Conservation (phyloP, 768 basidiomycete species). For the Cyclocybe aegerita region DNA sequence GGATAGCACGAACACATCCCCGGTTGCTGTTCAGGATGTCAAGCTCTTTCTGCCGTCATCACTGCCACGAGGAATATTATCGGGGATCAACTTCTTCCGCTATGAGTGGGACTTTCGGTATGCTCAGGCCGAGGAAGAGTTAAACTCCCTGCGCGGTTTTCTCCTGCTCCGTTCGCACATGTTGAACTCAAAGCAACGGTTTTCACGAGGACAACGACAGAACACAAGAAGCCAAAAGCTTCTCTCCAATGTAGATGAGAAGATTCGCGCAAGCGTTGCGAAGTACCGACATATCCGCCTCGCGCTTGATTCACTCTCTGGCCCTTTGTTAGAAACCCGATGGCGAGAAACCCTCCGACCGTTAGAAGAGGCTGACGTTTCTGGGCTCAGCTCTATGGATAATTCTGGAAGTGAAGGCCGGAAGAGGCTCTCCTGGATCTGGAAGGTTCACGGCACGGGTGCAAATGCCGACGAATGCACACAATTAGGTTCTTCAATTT, state of each 20-base stretch:
- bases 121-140: constrained; percentile 25
- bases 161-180: constrained; percentile 28
- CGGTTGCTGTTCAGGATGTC: constrained; percentile 7
- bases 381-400: constrained; percentile 11
- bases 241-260: constrained; percentile 12
- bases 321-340: neutral
- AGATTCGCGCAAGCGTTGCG: constrained; percentile 11
- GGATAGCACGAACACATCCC: neutral
- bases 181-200: constrained; percentile 26
- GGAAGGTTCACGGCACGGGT: constrained; percentile 12
- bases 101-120: constrained; percentile 26
- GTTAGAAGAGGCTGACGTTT: constrained; percentile 14
- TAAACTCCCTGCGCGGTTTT: constrained; percentile 25
- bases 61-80: neutral
- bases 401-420: constrained; percentile 16
- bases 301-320: constrained; percentile 4
- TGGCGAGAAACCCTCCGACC: constrained; percentile 9
- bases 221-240: constrained; percentile 20
- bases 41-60: constrained; percentile 20
- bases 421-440: constrained; percentile 22
- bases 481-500: constrained; percentile 7
- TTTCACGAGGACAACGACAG: constrained; percentile 22
- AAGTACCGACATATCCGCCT: constrained; percentile 13
- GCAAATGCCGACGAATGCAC: constrained; percentile 6
- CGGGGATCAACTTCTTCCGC: constrained; percentile 4